phyloP scores from a whole-genome alignment of 1,139 yeast species.

The Zygosaccharomyces sapae region DNA sequence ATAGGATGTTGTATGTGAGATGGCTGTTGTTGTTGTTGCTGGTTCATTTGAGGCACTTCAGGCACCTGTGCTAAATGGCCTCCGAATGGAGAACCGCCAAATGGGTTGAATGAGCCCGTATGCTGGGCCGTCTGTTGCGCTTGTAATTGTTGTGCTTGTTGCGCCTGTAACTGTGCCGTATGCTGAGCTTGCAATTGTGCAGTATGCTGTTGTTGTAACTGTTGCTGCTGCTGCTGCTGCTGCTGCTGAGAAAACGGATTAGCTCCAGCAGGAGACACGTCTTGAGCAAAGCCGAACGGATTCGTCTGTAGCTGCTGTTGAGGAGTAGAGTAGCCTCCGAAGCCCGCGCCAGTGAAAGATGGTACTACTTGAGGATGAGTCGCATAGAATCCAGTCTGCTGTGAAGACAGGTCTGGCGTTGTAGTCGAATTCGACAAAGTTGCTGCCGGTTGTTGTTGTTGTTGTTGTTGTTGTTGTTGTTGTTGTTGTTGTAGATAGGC shows the following conservation, averaged over 20 bases:
- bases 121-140: slow-evolving; percentile 6
- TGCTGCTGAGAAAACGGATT: slow-evolving; percentile 25
- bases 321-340: slow-evolving; percentile 45
- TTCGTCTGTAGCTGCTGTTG: slow-evolving; percentile 14
- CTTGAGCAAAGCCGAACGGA: slow-evolving; percentile 19
- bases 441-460: slow-evolving; percentile 5
- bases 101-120: slow-evolving; percentile 33
- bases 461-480: too few relatives aligned
- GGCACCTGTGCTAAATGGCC: slow-evolving; percentile 31
- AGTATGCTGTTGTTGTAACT: slow-evolving; percentile 18
- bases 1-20: slow-evolving; percentile 59
- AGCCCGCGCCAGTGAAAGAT: slow-evolving; percentile 53
- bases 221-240: slow-evolving; percentile 18
- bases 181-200: slow-evolving; percentile 19
- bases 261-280: slow-evolving; percentile 11
- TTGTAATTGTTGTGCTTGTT: slow-evolving; percentile 3
- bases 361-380: slow-evolving; percentile 30
- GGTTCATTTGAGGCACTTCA: slow-evolving; percentile 16
- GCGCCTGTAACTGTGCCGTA: slow-evolving; percentile 7
- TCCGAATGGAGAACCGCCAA: slow-evolving; percentile 41
- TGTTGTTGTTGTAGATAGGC: slow-evolving; percentile 29
- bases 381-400: slow-evolving; percentile 25
- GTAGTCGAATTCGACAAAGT: neutral
- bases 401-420: slow-evolving; percentile 11
- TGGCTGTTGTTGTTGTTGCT: slow-evolving; percentile 30